Evolutionary conservation across 2,329 filamentous ascomycete genomes (phyloP), one percentile per base, ranked within the genome.

Genomic region (Colletotrichum higginsianum): DNA sequence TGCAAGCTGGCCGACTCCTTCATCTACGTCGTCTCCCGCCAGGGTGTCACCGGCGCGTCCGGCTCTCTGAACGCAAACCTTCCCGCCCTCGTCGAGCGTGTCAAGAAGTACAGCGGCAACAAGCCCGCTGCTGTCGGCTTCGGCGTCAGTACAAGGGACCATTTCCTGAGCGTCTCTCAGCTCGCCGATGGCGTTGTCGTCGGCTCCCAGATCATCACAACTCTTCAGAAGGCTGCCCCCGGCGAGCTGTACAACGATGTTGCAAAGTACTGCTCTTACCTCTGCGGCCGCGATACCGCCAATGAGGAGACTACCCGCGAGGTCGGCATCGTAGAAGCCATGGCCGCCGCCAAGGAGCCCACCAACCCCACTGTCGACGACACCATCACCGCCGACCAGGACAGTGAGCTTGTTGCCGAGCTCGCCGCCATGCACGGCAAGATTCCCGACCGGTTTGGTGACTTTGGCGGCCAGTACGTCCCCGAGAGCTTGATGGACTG

Each of bases 401-500:
- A 89, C 73, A 82, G 82, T 49, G 85, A 93, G 42, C 85, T 98
- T 11, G 93, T 92, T n/a, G 93, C 95, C 64, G 93, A 98, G 82
- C 88, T 98, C 38, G 92, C 94, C 71, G 93, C 94, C 18, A 86
- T 98, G 72, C 96, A 97, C 79, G 89, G 89, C 75, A 90, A 92
- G 76, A 90, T 96, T 62, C 94, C 95, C 15, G 90, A 94, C 74
- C 92, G 95, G 62, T 98, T 99, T 78, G 96, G 96, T 75, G 93
- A 98, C 80, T 99, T 97, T 75, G 96, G 96, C 77, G 96, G 96
- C 18, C 96, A 98, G 82, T 99, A 98, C 79, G 96, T 99, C 3
- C 96, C 96, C 1, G 96, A 99, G 83, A 96, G 95, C 23, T 88
- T 99, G 73, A 98, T 99, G 96, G 96, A 98, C 84, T 98, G 96